Conservation (phyloP, 352 stramenopile species). For the Thalassiosira livingstoniorum region DNA sequence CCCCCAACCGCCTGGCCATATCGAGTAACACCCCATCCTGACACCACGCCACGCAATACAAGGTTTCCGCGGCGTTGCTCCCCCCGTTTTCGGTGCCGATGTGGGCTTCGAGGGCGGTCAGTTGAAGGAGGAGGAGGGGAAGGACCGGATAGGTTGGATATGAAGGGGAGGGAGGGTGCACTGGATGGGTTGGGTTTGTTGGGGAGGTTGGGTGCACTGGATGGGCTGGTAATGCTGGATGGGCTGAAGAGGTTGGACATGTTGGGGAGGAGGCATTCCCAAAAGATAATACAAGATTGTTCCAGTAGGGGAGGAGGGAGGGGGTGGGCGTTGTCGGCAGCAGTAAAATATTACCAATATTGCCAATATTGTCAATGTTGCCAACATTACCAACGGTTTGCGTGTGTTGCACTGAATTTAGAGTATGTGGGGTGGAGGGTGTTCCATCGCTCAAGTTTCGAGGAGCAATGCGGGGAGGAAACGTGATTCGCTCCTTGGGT, state of each 20-base stretch:
- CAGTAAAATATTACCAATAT: background rate
- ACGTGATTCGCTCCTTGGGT: slow-evolving; percentile 16
- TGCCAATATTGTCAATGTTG: background rate
- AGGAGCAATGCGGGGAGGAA: slow-evolving; percentile 69
- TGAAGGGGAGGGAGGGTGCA: no score
- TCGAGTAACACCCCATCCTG: slow-evolving; percentile 86
- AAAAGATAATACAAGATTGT: slow-evolving; percentile 13
- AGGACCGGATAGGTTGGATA: slow-evolving; percentile 1
- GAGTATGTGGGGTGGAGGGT: background rate
- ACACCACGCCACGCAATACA: slow-evolving; percentile 89
- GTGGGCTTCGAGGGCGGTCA: slow-evolving; percentile 48
- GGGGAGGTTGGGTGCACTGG: no score
- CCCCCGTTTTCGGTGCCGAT: slow-evolving; percentile 71
- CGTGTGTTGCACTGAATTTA: no score
- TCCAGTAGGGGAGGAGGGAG: slow-evolving; percentile 52
- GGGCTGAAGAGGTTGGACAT: background rate
- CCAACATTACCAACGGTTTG: no score
- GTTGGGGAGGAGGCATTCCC: no score
- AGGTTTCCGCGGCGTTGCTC: slow-evolving; percentile 87
- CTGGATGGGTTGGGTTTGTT: background rate
- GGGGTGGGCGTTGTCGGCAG: slow-evolving; percentile 30
- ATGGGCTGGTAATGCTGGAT: no score
- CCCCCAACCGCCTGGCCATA: slow-evolving; percentile 57
- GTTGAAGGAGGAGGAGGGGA: slow-evolving; percentile 41
- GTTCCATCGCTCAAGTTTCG: slow-evolving; percentile 59